phyloP scores from a whole-genome alignment of 192 early-diverging fungal species.

The Linnemannia elongata region DNA sequence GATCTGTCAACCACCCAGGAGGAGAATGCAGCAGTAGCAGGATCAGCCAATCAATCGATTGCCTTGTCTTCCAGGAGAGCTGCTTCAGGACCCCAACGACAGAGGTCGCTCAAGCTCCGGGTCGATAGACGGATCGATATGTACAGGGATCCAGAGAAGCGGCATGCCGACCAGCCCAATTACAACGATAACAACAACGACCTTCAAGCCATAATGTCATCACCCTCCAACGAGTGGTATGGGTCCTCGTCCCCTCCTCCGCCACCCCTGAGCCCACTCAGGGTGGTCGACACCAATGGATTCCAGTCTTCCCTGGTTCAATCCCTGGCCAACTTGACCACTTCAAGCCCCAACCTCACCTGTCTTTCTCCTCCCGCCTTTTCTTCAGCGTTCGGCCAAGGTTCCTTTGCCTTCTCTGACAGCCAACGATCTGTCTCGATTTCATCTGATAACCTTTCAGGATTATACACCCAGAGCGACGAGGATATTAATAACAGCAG shows the following conservation, averaged over 20 bases:
- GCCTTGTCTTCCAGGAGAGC: not conserved
- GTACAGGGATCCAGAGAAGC: not conserved
- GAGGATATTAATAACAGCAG: not conserved
- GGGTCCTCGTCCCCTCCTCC: not conserved
- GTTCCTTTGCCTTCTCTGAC: not conserved
- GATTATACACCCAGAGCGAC: not conserved
- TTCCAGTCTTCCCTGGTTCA: not conserved
- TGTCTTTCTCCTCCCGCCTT: not conserved
- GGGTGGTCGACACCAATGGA: not conserved
- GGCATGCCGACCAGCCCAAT: not conserved
- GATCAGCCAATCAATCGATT: not conserved
- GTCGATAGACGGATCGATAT: not conserved
- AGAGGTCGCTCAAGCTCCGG: not conserved
- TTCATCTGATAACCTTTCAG: slow-evolving; percentile 2
- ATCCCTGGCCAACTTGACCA: slow-evolving; percentile 8
- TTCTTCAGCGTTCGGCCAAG: not conserved
- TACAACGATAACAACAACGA: not conserved
- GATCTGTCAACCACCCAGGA: not conserved
- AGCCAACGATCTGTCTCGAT: not conserved
- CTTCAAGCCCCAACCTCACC: not conserved
- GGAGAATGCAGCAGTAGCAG: not conserved
- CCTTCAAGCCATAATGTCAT: not conserved
- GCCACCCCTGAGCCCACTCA: slow-evolving; percentile 13
- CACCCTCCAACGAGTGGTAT: not conserved
- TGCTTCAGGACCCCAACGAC: not conserved